Evolutionary conservation across 768 basidiomycete genomes (phyloP), one percentile per base, ranked within the genome.

Genomic region (Cystobasidium onofrii): DNA sequence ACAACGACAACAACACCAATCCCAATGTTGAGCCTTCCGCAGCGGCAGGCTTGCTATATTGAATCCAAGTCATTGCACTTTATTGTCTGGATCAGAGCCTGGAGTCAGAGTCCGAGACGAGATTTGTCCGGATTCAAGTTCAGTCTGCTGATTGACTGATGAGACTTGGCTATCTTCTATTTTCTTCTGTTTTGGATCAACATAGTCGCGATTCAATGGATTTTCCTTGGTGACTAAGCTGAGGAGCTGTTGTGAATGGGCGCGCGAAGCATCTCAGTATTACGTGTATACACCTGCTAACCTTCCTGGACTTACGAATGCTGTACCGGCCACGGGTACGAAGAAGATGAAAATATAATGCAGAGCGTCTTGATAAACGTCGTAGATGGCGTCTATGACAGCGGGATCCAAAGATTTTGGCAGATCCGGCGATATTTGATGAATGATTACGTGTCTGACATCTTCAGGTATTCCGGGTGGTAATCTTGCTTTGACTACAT

Each of bases 271-370:
- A n/a, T 54, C 20, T n/a, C n/a, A n/a, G n/a, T n/a, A n/a, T n/a
- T n/a, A n/a, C n/a, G n/a, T n/a, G n/a, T n/a, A n/a, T n/a, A n/a
- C n/a, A n/a, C n/a, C n/a, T n/a, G n/a, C n/a, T 50, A 20, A 50
- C 46, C 10, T 50, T n/a, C 20, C 6, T 50, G 62, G 17, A 64
- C 63, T 31, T 7, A 78, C 20, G 44, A 81, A 65, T 46, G 76
- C 78, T 0, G 72, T n/a, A 0, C 41, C 78, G 0, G 76, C 70
- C 29, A 78, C 64, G 1, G 75, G 78, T 0, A 76, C 66, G 64
- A 79, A 80, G 43, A 76, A 74, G 43, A 79, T 74, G 69, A 79
- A 81, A 15, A 77, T 76, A 50, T 64, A 75, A 41, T 75, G 46
- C 54, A 81, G 71, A 3, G 77, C 79, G 29, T 55, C 55, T 31